Evolutionary conservation across 768 basidiomycete species (phyloP), one percentile per base, ranked within the genome.

Genomic region (Astraeus odoratus): DNA sequence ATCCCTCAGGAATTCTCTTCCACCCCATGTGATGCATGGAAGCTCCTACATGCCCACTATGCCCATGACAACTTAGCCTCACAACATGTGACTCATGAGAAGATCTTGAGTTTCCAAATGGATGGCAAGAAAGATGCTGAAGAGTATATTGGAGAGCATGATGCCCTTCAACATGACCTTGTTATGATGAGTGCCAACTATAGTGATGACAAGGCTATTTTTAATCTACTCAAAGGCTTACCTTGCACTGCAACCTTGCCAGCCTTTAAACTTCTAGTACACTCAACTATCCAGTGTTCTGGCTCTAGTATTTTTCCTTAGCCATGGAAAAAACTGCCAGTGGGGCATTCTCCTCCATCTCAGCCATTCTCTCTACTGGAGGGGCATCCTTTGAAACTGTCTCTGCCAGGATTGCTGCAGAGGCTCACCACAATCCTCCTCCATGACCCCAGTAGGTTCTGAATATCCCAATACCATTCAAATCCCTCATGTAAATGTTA

Each of bases 101-200:
- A 12, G 10, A 31, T 31, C 3, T n/a, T 31, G 4, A 3, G 3
- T 3, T 12, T 31, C 3, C 30, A 23, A 46, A 39, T 41, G 25
- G 26, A 0, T 1, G 16, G 0, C 8, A 39, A 1, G n/a, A 30
- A 0, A 0, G n/a, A 1, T 19, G 15, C 18, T 16, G 12, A 15
- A 5, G 8, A 9, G 16, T 12, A 29, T n/a, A n/a, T n/a, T n/a
- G n/a, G n/a, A n/a, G n/a, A n/a, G n/a, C n/a, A 13, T 29, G 26
- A 41, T 29, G 29, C 19, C 25, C 20, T 18, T 12, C 12, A n/a
- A 9, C n/a, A n/a, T 9, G 9, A 27, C 25, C 18, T 16, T 15
- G 12, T 41, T 6, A 8, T 3, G 8, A 27, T 46, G 7, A 8
- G 18, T 8, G n/a, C 18, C 10, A 12, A 5, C 5, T 31, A 31